These are phyloP conservation scores for Blastobotrys ciferrii DNA, from an alignment of 1,139 yeast species.

Conservation along the genomic window DNA sequence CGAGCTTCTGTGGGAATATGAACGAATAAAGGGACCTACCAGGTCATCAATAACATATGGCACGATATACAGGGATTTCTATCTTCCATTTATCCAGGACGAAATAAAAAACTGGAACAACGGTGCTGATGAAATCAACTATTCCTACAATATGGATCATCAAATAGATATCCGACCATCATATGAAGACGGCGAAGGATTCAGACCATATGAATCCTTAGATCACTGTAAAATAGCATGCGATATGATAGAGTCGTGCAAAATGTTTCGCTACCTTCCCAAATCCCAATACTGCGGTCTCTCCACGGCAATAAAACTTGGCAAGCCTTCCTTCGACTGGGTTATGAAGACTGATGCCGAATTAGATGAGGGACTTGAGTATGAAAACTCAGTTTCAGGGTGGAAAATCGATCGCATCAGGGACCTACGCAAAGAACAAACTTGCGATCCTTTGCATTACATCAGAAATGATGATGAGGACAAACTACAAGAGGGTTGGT, in stretches of 20 bases:
- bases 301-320: constrained; percentile 20
- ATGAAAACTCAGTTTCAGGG: constrained; percentile 26
- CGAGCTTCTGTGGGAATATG: constrained; percentile 39
- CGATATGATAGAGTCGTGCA: constrained; percentile 23
- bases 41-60: constrained; percentile 31
- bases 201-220: constrained; percentile 25
- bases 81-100: constrained; percentile 33
- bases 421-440: constrained; percentile 23
- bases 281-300: constrained; percentile 25
- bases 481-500: constrained; percentile 24
- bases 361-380: constrained; percentile 7
- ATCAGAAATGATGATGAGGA: neutral
- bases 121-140: constrained; percentile 20
- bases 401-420: constrained; percentile 34
- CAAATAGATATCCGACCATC: constrained; percentile 17
- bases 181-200: constrained; percentile 16
- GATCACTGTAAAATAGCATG: constrained; percentile 30
- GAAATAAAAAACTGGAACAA: constrained; percentile 32
- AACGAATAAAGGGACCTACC: constrained; percentile 26
- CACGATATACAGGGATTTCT: constrained; percentile 36
- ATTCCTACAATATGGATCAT: constrained; percentile 16
- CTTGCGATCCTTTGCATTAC: constrained; percentile 26
- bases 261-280: constrained; percentile 28
- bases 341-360: constrained; percentile 11
- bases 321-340: constrained; percentile 21